Conservation (phyloP, 805 yeast genomes). For the Torulaspora microellipsoides region DNA sequence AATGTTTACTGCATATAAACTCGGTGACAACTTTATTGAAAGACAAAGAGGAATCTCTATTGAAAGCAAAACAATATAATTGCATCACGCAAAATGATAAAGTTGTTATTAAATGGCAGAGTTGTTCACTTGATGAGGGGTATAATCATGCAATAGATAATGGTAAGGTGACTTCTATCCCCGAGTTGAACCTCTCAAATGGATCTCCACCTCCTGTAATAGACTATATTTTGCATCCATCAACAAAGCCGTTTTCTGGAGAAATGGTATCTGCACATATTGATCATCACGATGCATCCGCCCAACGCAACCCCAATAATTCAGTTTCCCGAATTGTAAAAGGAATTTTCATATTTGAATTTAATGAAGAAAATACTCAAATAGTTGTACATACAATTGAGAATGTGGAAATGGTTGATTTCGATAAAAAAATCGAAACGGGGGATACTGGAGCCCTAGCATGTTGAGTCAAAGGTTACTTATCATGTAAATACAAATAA, state of each 20-base stretch:
- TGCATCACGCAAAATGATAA: conserved; percentile 23
- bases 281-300: not conserved
- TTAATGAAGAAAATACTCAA: conserved; percentile 49
- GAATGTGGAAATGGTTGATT: conserved; percentile 56
- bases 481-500: not conserved
- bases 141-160: not conserved
- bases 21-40: conserved; percentile 33
- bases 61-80: conserved; percentile 11
- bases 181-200: conserved; percentile 1
- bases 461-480: conserved; percentile 6
- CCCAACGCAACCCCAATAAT: conserved; percentile 5
- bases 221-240: conserved; percentile 17
- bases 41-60: conserved; percentile 14
- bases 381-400: conserved; percentile 64
- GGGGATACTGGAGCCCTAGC: conserved; percentile 23
- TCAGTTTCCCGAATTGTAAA: conserved; percentile 13
- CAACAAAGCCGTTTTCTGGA: conserved; percentile 9
- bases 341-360: conserved; percentile 64
- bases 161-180: conserved; percentile 3
- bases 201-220: conserved; percentile 13
- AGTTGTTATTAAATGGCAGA: conserved; percentile 28
- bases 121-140: conserved; percentile 17
- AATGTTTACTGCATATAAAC: conserved; percentile 47
- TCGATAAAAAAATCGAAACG: conserved; percentile 24
- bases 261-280: conserved; percentile 2